These are phyloP conservation scores for Lentinula detonsa DNA, from an alignment of 768 basidiomycete genomes.

Conservation along the genomic window DNA sequence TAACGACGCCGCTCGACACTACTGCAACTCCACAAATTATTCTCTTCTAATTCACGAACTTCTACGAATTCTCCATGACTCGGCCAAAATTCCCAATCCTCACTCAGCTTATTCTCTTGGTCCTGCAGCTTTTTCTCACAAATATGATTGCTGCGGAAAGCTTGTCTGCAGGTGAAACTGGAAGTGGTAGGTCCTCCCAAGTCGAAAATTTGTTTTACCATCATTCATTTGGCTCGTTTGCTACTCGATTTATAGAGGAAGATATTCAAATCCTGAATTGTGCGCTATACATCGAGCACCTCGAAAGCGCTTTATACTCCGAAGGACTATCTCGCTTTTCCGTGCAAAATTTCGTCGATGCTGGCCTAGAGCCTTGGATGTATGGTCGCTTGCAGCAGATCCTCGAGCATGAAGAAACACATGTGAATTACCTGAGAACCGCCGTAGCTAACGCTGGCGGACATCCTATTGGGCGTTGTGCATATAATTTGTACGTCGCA, in stretches of 20 bases:
- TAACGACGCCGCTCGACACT: no score
- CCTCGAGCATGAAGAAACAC: slow-evolving; percentile 43
- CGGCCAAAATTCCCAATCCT: not conserved
- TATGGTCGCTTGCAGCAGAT: slow-evolving; percentile 48
- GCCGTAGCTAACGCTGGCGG: slow-evolving; percentile 32
- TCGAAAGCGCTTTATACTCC: slow-evolving; percentile 41
- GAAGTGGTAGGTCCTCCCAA: no score
- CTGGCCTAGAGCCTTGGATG: slow-evolving; percentile 44
- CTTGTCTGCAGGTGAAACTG: not conserved
- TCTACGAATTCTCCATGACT: not conserved
- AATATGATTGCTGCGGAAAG: not conserved
- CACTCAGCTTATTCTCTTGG: not conserved
- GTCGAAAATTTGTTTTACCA: no score
- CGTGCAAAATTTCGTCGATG: slow-evolving; percentile 35
- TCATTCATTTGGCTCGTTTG: no score
- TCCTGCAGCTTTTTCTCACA: not conserved
- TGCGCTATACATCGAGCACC: slow-evolving; percentile 41
- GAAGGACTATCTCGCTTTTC: slow-evolving; percentile 39
- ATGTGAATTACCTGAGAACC: slow-evolving; percentile 48
- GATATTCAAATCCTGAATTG: slow-evolving; percentile 36
- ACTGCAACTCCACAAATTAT: not conserved
- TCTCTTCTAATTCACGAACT: not conserved
- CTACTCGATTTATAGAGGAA: not conserved
- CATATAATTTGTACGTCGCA: slow-evolving; percentile 50
- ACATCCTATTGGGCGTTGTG: slow-evolving; percentile 43